A percentile compares a stretch with the other conserved stretches of the same genome.
Evolutionary conservation across 768 basidiomycete species (phyloP).

Genomic region (Tylopilus sp.): DNA sequence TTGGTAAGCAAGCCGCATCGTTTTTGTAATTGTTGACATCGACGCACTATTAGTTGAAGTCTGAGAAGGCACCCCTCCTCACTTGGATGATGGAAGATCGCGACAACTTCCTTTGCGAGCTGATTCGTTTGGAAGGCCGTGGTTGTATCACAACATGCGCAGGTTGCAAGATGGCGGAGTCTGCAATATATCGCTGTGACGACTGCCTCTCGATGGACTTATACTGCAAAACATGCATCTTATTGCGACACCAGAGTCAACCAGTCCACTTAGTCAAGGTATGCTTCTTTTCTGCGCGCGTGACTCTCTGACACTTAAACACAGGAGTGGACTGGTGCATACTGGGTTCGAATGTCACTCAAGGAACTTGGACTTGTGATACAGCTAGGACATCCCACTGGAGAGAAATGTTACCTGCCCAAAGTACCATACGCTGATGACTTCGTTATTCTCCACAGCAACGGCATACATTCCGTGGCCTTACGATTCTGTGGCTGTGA

Average conservation of each 20-base stretch:
- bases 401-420: background rate
- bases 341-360: background rate
- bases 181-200: background rate
- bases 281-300: background rate
- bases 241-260: background rate
- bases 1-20: too few species aligned
- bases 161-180: background rate
- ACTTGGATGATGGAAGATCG: background rate
- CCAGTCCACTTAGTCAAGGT: background rate
- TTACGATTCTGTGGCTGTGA: background rate
- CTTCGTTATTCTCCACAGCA: background rate
- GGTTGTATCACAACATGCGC: background rate
- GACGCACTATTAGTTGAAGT: background rate
- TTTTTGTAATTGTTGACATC: background rate
- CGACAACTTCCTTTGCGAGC: background rate
- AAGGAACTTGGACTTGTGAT: background rate
- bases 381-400: background rate
- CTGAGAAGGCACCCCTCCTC: background rate
- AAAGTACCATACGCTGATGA: background rate
- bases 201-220: background rate
- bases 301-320: too few species aligned
- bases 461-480: background rate
- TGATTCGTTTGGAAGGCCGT: background rate
- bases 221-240: background rate
- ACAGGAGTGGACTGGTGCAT: background rate